Evolutionary conservation across 2,329 filamentous ascomycete species (phyloP), one percentile per base, ranked within the genome.

Genomic region (Polychaeton citri): DNA sequence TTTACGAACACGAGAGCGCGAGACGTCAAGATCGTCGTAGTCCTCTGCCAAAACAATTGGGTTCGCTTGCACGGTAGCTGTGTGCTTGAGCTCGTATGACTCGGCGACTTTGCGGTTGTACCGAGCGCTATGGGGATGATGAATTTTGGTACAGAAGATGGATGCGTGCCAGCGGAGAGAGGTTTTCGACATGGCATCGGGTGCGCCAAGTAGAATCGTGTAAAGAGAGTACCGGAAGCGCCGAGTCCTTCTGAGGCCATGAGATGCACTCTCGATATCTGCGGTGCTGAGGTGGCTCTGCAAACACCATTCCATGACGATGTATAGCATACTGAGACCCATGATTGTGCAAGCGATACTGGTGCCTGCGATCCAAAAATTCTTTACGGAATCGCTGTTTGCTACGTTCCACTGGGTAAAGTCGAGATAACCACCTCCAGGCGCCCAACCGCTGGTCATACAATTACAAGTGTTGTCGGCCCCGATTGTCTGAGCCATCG

Each of bases 401-500:
- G 55, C 54, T 2, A 51, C 51, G 26, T 55, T 49, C 10, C 48
- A 43, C 16, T 50, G 49, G 24, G 49, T 49, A 28, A 60, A 54
- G 33, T 66, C 60, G 20, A 66, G 51, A 35, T 66, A 67, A 9
- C 64, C 58, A 4, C 39, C 47, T 2, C 46, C 42, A 7, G 24
- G 24, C 1, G 44, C 55, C 58, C 61, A 64, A 4, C 38, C 49
- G 15, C 55, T 59, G 2, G 58, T 54, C 32, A 60, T 52, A 43
- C 64, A 67, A 12, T 53, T 39, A 45, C 63, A 67, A 2, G 52
- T 64, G 36, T 59, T 57, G 41, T 61, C 62, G 16, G 47, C 47
- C 6, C 64, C 63, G 10, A 60, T 56, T 0, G 62, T 63, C 37
- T 66, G 61, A 3, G 59, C 58, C 16, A 59, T 38, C n/a, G 59